Evolutionary conservation across 441 rosid species (phyloP).

Genomic region (Pelargonium fulgidum): DNA sequence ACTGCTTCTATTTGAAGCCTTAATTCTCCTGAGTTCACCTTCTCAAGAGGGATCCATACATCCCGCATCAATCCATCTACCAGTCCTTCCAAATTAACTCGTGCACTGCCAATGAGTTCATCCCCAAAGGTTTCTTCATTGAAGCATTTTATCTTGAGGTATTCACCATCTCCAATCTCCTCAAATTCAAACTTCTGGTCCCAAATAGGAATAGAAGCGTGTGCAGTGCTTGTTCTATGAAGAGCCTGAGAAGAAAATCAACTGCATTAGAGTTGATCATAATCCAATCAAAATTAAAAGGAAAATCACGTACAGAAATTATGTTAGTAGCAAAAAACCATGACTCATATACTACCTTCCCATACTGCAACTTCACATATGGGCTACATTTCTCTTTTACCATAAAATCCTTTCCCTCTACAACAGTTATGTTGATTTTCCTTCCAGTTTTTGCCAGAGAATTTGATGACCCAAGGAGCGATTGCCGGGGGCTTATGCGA

Average conservation of each 20-base stretch:
- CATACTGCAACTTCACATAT: slow-evolving; percentile 78
- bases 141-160: slow-evolving; percentile 71
- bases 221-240: slow-evolving; percentile 60
- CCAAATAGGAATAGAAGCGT: slow-evolving; percentile 47
- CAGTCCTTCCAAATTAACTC: slow-evolving; percentile 78
- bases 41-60: slow-evolving; percentile 89
- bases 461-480: slow-evolving; percentile 48
- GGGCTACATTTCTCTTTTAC: slow-evolving; percentile 58
- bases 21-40: slow-evolving; percentile 78
- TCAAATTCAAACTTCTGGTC: slow-evolving; percentile 74
- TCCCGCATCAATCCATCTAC: slow-evolving; percentile 59
- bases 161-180: slow-evolving; percentile 76
- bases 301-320: not conserved
- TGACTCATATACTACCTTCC: slow-evolving; percentile 49
- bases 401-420: slow-evolving; percentile 62
- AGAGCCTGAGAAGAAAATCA: slow-evolving; percentile 37
- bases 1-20: slow-evolving; percentile 74
- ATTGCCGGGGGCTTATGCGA: slow-evolving; percentile 35
- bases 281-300: not conserved
- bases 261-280: slow-evolving; percentile 11
- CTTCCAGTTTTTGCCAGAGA: slow-evolving; percentile 60
- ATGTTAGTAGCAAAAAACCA: slow-evolving; percentile 11
- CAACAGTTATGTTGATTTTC: slow-evolving; percentile 48
- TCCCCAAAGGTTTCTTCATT: slow-evolving; percentile 71
- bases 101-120: slow-evolving; percentile 74